Evolutionary conservation across 1,284 basidiomycete species (phyloP), one percentile per base, ranked within the genome.

Genomic region (Vanrija humicola): DNA sequence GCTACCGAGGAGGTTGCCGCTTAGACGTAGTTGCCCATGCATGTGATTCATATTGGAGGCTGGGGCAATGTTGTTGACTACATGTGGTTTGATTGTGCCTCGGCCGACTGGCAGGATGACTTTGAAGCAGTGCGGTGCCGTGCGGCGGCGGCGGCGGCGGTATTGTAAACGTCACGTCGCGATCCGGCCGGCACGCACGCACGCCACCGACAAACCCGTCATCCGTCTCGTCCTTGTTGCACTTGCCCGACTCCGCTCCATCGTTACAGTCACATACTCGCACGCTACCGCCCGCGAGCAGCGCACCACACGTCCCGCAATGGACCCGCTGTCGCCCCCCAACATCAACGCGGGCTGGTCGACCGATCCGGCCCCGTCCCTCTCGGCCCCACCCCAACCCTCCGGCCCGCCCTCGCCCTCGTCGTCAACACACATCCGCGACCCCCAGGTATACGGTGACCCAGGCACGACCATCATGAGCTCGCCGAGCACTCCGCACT

Each of bases 391-490:
- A 15, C 21, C 50, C 16, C 21, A 43, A 18, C 45, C 50, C 18
- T 26, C 49, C 5, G 42, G 44, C 6, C 51, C 38, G 25, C 45
- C 46, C n/a, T 43, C 34, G 46, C 43, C 50, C 42, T 50, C 54
- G n/a, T 18, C 40, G 18, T 54, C 60, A 25, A 47, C 54, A 3
- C 54, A 52, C 49, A 49, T 57, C 34, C 61, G 70, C 45, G 70
- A 73, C 38, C 68, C 72, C 0, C 69, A 70, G 51, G 63, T 74
- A 3, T 75, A 70, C 52, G 73, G 73, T 29, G 68, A 66, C 51
- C 72, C 74, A 1, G 65, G 66, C 2, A 46, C 65, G 26, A 55
- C 61, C 9, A 61, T 74, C 15, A 56, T 68, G 38, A 56, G 54
- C 45, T 69, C 67, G 1, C 56, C 38, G 50, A 3, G 23, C 45